Percentiles rank a stretch among this genome's conserved stretches.
Conservation (phyloP, 306 rosid genomes). For the Ammopiptanthus mongolicus region DNA sequence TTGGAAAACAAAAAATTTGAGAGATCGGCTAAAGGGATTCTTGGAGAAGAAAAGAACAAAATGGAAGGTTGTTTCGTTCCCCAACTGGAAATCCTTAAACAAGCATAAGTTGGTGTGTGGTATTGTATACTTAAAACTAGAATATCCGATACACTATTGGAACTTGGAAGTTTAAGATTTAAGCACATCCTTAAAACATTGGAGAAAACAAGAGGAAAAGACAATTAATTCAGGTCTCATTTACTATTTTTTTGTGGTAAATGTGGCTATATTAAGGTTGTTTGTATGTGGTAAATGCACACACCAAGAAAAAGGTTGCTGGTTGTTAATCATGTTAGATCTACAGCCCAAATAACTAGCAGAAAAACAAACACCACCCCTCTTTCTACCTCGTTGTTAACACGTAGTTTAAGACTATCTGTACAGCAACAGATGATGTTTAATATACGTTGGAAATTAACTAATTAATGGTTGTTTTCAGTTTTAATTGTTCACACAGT, state of each 20-base stretch:
- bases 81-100: slow-evolving; percentile 35
- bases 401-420: too few species aligned
- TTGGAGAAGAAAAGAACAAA: neutral
- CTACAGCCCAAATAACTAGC: neutral
- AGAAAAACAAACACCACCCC: neutral
- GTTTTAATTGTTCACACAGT: neutral
- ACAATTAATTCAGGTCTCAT: neutral
- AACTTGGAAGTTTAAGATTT: neutral
- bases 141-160: neutral
- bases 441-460: neutral
- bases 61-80: slow-evolving; percentile 58
- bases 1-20: too few species aligned
- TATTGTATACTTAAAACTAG: neutral
- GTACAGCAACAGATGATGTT: neutral
- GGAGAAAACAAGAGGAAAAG: neutral
- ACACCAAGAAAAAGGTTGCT: neutral
- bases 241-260: neutral
- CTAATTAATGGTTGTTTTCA: neutral
- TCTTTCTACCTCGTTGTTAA: neutral
- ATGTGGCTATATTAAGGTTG: neutral
- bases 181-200: neutral
- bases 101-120: slow-evolving; percentile 35
- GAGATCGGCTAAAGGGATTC: too few species aligned
- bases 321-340: neutral
- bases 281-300: neutral